Evolutionary conservation across 306 rosid species (phyloP).

Genomic region (Lathyrus oleraceus): DNA sequence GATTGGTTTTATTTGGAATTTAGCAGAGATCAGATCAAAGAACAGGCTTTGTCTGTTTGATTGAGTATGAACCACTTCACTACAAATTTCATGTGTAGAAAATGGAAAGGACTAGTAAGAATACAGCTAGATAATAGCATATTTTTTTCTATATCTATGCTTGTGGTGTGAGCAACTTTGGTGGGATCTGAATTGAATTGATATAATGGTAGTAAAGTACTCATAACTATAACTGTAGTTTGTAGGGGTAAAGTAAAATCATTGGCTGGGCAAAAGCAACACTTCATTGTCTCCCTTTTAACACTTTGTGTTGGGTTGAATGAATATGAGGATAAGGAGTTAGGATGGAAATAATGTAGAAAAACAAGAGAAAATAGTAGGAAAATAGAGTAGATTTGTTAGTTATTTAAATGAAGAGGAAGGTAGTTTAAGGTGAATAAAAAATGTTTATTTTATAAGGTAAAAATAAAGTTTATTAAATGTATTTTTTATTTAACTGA

Average conservation of each 20-base stretch:
- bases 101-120: slow-evolving; percentile 5
- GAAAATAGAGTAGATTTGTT: not conserved
- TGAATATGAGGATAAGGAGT: not conserved
- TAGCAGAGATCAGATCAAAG: not conserved
- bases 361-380: not conserved
- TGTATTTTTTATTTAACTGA: no score
- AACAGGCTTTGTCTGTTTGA: slow-evolving; percentile 30
- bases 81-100: slow-evolving; percentile 26
- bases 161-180: not conserved
- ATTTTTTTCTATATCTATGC: not conserved
- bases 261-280: not conserved
- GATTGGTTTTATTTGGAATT: slow-evolving; percentile 35
- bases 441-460: not conserved
- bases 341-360: not conserved
- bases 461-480: no score
- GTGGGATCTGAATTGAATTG: slow-evolving; percentile 34
- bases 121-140: slow-evolving; percentile 24
- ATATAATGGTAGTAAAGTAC: not conserved
- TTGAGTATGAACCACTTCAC: slow-evolving; percentile 14
- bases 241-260: not conserved
- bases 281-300: not conserved
- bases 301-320: not conserved
- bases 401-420: not conserved
- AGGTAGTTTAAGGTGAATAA: not conserved
- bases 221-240: not conserved